phyloP scores from a whole-genome alignment of 345 rosid species.

The Xanthoceras sorbifolium region DNA sequence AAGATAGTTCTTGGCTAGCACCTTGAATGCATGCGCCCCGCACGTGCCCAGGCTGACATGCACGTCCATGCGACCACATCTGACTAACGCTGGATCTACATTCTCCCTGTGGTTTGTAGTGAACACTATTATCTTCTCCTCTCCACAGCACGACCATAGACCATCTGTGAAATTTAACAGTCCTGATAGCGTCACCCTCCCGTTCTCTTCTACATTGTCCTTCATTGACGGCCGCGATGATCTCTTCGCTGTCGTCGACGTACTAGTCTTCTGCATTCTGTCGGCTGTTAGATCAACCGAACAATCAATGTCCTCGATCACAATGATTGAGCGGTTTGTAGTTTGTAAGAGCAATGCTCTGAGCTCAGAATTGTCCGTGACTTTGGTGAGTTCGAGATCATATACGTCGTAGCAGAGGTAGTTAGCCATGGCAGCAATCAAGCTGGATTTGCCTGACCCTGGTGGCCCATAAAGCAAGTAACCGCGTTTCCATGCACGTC shows the following conservation, averaged over 20 bases:
- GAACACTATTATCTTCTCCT: conserved; percentile 46
- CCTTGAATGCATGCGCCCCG: conserved; percentile 46
- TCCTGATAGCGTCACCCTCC: conserved; percentile 47
- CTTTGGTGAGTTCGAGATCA: conserved; percentile 54
- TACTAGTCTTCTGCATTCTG: conserved; percentile 28
- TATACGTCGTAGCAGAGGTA: conserved; percentile 53
- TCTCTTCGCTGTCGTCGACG: conserved; percentile 14
- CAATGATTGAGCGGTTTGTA: conserved; percentile 44
- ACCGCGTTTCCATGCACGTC: conserved; percentile 61
- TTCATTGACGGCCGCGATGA: conserved; percentile 2
- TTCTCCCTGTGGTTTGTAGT: conserved; percentile 47
- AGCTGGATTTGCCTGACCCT: conserved; percentile 57
- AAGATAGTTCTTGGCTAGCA: conserved; percentile 39
- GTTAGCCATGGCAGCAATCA: conserved; percentile 56
- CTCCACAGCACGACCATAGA: conserved; percentile 52
- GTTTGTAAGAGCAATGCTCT: conserved; percentile 47
- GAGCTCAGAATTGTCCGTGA: conserved; percentile 50
- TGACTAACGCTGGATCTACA: conserved; percentile 46
- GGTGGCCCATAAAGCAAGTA: conserved; percentile 54
- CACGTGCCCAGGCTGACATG: conserved; percentile 45
- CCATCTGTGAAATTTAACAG: conserved; percentile 50
- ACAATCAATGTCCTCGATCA: conserved; percentile 57
- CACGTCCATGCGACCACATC: conserved; percentile 56
- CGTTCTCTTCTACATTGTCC: conserved; percentile 27
- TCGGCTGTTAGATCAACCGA: conserved; percentile 44